Percentiles rank a stretch among this genome's conserved stretches.
Evolutionary conservation across 495 filamentous ascomycete genomes (phyloP).

Genomic region (Penicillium coprophilum): DNA sequence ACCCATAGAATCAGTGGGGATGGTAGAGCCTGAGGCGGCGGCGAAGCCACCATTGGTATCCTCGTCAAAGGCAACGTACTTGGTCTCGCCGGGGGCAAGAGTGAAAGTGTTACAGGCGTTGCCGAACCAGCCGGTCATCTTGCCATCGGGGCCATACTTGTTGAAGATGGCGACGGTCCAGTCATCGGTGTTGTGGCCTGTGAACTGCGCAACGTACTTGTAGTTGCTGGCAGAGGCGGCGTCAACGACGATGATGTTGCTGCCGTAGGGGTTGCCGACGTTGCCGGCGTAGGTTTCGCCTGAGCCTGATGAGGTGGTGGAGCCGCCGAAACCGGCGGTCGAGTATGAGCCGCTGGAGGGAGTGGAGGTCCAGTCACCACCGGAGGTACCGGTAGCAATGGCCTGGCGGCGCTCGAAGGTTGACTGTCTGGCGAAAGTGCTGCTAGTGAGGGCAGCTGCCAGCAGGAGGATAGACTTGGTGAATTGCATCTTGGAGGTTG

Average conservation of each 20-base stretch:
- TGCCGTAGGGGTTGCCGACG: conserved; percentile 50
- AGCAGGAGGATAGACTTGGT: conserved; percentile 41
- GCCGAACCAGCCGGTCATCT: conserved; percentile 43
- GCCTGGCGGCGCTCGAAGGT: conserved; percentile 32
- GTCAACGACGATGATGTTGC: conserved; percentile 51
- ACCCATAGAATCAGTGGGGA: conserved; percentile 35
- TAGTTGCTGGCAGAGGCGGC: conserved; percentile 33
- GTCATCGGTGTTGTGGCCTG: conserved; percentile 35
- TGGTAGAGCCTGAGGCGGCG: conserved; percentile 31
- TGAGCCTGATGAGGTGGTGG: conserved; percentile 26
- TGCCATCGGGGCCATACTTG: conserved; percentile 46
- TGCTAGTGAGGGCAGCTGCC: conserved; percentile 32
- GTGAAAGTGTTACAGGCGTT: conserved; percentile 42
- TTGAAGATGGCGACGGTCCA: conserved; percentile 54
- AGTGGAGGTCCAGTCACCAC: conserved; percentile 24
- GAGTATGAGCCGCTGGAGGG: conserved; percentile 27
- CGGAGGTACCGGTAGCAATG: conserved; percentile 3
- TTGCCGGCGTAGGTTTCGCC: conserved; percentile 47
- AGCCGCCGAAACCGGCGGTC: conserved; percentile 33
- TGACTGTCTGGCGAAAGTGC: conserved; percentile 25
- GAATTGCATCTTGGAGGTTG: conserved; percentile 32
- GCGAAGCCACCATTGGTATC: conserved; percentile 46
- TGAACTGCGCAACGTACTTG: conserved; percentile 49
- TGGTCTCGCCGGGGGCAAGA: conserved; percentile 41
- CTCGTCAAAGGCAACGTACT: conserved; percentile 48